Conservation (phyloP, 306 rosid genomes). For the Carpinus viminea region DNA sequence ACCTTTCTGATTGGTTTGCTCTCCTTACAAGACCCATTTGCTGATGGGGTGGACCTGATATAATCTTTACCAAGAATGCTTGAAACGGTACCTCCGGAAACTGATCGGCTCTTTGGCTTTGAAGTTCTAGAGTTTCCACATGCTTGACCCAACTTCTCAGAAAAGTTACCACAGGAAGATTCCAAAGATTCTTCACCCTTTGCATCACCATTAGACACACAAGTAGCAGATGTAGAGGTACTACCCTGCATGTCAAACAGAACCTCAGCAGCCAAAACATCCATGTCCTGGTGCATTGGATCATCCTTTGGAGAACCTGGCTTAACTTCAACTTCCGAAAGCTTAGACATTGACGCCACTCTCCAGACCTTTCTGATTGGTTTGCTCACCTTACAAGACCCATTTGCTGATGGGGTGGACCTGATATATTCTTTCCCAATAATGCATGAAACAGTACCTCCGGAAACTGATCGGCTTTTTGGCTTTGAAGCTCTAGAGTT, state of each 20-base stretch:
- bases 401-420: slow-evolving; percentile 39
- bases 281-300: slow-evolving; percentile 61
- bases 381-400: slow-evolving; percentile 33
- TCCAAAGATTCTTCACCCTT: slow-evolving; percentile 29
- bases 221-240: slow-evolving; percentile 28
- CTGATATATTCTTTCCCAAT: slow-evolving; percentile 54
- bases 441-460: slow-evolving; percentile 64
- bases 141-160: slow-evolving; percentile 35
- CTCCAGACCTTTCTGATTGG: slow-evolving; percentile 55
- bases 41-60: slow-evolving; percentile 34
- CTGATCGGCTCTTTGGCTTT: slow-evolving; percentile 42
- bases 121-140: slow-evolving; percentile 26
- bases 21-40: slow-evolving; percentile 30
- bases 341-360: slow-evolving; percentile 46
- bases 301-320: slow-evolving; percentile 28
- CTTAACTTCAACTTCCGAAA: slow-evolving; percentile 40
- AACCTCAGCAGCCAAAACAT: slow-evolving; percentile 60
- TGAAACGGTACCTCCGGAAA: slow-evolving; percentile 69
- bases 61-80: slow-evolving; percentile 57
- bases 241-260: slow-evolving; percentile 51
- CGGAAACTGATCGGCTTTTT: slow-evolving; percentile 53
- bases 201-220: slow-evolving; percentile 31
- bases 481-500: slow-evolving; percentile 26
- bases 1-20: slow-evolving; percentile 45
- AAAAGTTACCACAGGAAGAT: slow-evolving; percentile 30